Conservation (phyloP, 352 stramenopile species). For the Peronospora farinosa region DNA sequence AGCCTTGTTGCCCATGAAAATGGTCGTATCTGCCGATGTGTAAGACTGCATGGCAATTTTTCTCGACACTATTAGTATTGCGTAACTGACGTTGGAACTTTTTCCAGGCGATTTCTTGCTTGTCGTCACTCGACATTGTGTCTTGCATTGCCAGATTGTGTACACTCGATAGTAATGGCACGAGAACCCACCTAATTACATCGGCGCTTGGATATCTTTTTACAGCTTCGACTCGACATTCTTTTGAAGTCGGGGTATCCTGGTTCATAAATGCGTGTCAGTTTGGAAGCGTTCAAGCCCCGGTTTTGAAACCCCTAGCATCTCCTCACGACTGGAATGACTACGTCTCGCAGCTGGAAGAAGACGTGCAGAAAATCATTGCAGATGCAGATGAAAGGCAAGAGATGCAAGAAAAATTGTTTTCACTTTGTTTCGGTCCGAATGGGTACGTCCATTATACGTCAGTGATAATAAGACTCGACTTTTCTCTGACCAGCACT, state of each 20-base stretch:
- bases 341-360: background rate
- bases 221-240: constrained; percentile 5
- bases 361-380: background rate
- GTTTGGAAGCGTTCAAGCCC: constrained; percentile 9
- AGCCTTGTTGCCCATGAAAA: constrained; percentile 17
- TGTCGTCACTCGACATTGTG: constrained; percentile 21
- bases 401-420: constrained; percentile 23
- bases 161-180: background rate
- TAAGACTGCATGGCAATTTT: background rate
- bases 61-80: background rate
- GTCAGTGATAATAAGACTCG: background rate
- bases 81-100: background rate
- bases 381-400: constrained; percentile 2
- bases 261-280: constrained; percentile 33
- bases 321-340: constrained; percentile 18
- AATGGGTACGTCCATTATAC: constrained; percentile 23
- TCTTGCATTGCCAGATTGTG: constrained; percentile 19
- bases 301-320: background rate
- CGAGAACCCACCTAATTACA: constrained; percentile 3
- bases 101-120: constrained; percentile 27
- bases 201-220: constrained; percentile 28
- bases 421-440: constrained; percentile 26
- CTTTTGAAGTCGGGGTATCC: constrained; percentile 17
- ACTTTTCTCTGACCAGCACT: background rate
- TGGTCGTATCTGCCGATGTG: constrained; percentile 1